These are phyloP conservation scores for Hygrocybe punicea DNA, from an alignment of 768 basidiomycete genomes.

Conservation along the genomic window DNA sequence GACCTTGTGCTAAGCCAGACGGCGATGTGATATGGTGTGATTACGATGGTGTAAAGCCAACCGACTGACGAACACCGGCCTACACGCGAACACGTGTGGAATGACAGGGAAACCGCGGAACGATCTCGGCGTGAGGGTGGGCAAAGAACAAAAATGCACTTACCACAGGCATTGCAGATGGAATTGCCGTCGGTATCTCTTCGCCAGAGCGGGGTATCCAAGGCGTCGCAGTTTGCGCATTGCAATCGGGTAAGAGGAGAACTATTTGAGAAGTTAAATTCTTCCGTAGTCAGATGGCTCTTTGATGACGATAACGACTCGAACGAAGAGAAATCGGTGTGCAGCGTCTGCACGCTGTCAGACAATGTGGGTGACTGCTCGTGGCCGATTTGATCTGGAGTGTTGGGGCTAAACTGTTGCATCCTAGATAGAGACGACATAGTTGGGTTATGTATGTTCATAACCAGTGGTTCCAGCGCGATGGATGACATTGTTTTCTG, in stretches of 20 bases:
- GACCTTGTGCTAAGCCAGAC: neutral
- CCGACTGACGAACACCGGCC: neutral
- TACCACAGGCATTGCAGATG: constrained; percentile 89
- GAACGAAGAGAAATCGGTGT: constrained; percentile 5
- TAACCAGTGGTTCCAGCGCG: constrained; percentile 51
- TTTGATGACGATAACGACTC: neutral
- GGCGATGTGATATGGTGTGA: constrained; percentile 5
- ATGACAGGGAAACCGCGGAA: neutral
- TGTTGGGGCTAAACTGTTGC: constrained; percentile 32
- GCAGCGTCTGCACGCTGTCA: neutral
- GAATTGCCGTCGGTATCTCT: constrained; percentile 77
- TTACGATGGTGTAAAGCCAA: neutral
- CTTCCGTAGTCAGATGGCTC: constrained; percentile 16
- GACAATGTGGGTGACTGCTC: constrained; percentile 5
- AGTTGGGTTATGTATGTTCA: constrained; percentile 48
- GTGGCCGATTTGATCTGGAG: neutral
- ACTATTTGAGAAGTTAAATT: constrained; percentile 26
- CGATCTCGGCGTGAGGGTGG: neutral
- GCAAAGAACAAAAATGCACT: constrained; percentile 42
- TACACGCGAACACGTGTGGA: constrained; percentile 17
- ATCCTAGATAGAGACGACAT: constrained; percentile 45
- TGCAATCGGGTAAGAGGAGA: constrained; percentile 41
- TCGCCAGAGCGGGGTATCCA: constrained; percentile 79
- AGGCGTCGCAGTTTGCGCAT: constrained; percentile 75
- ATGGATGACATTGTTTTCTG: constrained; percentile 51